Evolutionary conservation across 192 early-diverging fungal genomes (phyloP).

Genomic region (Coemansia sp.): DNA sequence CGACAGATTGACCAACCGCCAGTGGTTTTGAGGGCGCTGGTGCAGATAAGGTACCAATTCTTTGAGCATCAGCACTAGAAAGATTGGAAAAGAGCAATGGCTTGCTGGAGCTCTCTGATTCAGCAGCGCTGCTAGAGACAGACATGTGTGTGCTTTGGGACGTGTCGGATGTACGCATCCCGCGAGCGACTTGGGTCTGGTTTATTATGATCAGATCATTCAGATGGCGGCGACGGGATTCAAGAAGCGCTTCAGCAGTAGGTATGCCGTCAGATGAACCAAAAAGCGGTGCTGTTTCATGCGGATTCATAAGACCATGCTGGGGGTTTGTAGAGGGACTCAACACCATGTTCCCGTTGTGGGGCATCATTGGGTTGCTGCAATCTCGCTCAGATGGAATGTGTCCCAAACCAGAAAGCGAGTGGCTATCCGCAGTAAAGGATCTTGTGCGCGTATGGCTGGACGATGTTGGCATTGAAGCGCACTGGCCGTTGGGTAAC

Average conservation of each 20-base stretch:
- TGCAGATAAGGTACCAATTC: not conserved
- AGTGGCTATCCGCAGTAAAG: conserved; percentile 29
- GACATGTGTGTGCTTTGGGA: not conserved
- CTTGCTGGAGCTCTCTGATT: not conserved
- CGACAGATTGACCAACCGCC: not conserved
- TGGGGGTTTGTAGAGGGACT: not conserved
- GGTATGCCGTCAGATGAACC: conserved; percentile 13
- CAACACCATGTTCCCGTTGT: not conserved
- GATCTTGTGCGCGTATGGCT: conserved; percentile 24
- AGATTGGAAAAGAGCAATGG: conserved; percentile 33
- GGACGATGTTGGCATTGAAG: not conserved
- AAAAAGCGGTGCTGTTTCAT: not conserved
- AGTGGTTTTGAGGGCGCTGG: not conserved
- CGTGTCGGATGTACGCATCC: conserved; percentile 11
- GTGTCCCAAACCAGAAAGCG: conserved; percentile 13
- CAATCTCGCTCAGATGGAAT: not conserved
- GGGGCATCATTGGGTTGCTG: not conserved
- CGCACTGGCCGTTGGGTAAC: not conserved
- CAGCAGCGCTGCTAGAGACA: not conserved
- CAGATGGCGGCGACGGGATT: conserved; percentile 45
- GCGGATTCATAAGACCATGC: not conserved
- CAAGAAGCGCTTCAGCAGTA: conserved; percentile 31
- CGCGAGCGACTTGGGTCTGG: conserved; percentile 42
- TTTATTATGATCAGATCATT: conserved; percentile 50
- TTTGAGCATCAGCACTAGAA: not conserved